Base-by-base conservation (phyloP, 257 asterid species). In the Ajuga chamaepitys region DNA sequence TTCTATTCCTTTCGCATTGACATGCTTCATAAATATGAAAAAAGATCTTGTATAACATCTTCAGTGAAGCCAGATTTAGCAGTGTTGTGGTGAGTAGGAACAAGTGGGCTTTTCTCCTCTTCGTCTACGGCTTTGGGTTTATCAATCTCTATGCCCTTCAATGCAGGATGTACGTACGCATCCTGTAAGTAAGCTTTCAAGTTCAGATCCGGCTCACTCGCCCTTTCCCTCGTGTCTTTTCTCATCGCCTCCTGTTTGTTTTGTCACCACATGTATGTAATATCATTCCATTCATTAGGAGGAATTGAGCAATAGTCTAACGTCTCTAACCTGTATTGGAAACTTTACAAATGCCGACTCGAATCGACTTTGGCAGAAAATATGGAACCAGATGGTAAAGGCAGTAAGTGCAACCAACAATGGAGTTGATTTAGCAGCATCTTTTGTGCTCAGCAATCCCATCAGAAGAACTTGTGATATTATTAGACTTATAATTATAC, bases 341-440 rank as follows among this genome's bases (percentile, higher is more conserved):
- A 76, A 88, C 75, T 72, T 82, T 7, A 69, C 24, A 42, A 91
- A 91, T 24, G 88, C 96, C 0, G 98, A 71, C 80, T 86, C 91
- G 24, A 84, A 91, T 4, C 95, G 85, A 17, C 85, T 88, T 79
- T 83, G 85, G 85, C 96, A 88, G 21, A 80, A 77, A 14, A 3
- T 59, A 78, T 88, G 85, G 77, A 91, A 91, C 89, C 95, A 88
- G 70, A 91, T 64, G 58, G 96, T 88, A 77, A 91, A 45, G 63
- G 88, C 64, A 30, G 95, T 85, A 46, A 88, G 98, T 20, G 74
- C 81, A 10, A 91, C 60, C 34, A 91, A 57, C 54, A 83, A 17
- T 9, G 95, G 88, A 28, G 94, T 91, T 61, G 95, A 76, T 67
- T 71, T 75, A 20, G 75, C 62, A 70, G 83, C 82, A 24, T 12